Conservation (phyloP, 1,284 basidiomycete genomes). For the Tilletia caries region DNA sequence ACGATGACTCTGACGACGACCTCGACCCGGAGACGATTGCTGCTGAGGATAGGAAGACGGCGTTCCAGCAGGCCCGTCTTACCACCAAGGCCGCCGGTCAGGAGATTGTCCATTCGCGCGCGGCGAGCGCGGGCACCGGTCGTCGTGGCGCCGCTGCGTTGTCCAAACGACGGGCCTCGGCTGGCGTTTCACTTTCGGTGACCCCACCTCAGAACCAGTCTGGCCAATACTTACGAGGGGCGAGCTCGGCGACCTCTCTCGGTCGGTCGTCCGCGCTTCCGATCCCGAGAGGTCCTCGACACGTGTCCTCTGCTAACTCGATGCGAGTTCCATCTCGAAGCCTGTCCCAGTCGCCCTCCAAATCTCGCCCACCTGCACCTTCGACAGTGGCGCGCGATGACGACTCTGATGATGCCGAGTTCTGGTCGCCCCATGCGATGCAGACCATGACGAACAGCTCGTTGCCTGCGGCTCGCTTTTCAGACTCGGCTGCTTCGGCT, state of each 20-base stretch:
- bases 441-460: conserved; percentile 1
- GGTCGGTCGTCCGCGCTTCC: background rate
- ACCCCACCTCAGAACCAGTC: no score
- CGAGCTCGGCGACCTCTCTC: background rate
- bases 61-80: conserved; percentile 29
- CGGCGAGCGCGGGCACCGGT: background rate
- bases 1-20: conserved; percentile 23
- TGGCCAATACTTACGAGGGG: background rate
- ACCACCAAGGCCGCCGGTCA: conserved; percentile 48
- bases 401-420: conserved; percentile 19
- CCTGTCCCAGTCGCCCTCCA: background rate
- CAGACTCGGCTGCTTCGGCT: background rate
- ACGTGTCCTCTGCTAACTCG: background rate
- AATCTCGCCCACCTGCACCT: conserved; percentile 10
- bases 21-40: conserved; percentile 42
- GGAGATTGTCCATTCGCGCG: conserved; percentile 35
- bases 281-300: background rate
- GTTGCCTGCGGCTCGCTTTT: background rate
- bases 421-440: conserved; percentile 19
- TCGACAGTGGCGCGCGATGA: background rate
- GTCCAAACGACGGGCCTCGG: background rate
- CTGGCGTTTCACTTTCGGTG: background rate
- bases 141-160: background rate
- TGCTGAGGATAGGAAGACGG: conserved; percentile 40
- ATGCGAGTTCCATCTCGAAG: background rate